These are phyloP conservation scores for Cryphonectria nitschkei DNA, from an alignment of 2,329 filamentous ascomycete genomes.

Conservation along the genomic window DNA sequence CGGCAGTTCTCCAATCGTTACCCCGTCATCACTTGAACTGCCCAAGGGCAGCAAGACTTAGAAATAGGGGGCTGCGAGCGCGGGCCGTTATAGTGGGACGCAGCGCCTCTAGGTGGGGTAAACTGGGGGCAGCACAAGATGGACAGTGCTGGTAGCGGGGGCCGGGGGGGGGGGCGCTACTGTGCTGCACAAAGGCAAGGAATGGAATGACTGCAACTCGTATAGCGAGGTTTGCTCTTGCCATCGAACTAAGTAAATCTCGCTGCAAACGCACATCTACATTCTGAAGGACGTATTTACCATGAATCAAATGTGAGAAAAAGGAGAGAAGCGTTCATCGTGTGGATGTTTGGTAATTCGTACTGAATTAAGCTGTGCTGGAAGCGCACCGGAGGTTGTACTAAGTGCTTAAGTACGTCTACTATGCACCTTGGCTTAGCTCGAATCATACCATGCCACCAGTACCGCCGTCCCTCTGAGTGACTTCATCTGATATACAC, in stretches of 20 bases:
- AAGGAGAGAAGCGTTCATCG: background rate
- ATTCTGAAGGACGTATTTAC: background rate
- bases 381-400: background rate
- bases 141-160: background rate
- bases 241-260: background rate
- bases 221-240: too few species aligned
- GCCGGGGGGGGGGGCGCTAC: background rate
- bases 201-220: conserved; percentile 3
- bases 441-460: background rate
- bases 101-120: conserved; percentile 5
- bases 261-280: background rate
- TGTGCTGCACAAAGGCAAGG: background rate
- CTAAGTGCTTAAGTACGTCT: background rate
- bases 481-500: background rate
- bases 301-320: background rate
- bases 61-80: conserved; percentile 11
- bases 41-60: background rate
- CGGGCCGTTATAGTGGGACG: conserved; percentile 9
- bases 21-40: background rate
- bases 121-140: background rate
- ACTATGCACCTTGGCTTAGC: background rate
- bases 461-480: background rate
- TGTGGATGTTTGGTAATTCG: background rate
- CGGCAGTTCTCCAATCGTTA: background rate
- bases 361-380: background rate